A percentile compares a stretch with the other conserved stretches of the same genome.
Evolutionary conservation across 345 rosid species (phyloP).

Genomic region (Eucalyptus pauciflora): DNA sequence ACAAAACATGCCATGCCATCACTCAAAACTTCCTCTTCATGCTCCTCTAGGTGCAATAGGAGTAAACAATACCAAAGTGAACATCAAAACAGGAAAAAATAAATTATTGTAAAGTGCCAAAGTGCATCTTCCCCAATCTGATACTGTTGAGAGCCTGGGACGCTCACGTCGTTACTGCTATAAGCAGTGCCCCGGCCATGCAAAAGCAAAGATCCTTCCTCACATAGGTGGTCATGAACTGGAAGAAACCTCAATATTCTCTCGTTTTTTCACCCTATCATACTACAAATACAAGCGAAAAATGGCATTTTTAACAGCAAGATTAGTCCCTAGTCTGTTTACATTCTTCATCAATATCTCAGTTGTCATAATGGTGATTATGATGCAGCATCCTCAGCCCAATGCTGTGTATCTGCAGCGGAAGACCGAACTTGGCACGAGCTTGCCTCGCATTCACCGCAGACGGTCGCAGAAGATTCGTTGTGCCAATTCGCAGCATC

Average conservation of each 20-base stretch:
- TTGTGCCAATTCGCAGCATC: conserved; percentile 2
- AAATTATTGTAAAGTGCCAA: not conserved
- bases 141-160: not conserved
- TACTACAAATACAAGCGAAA: not conserved
- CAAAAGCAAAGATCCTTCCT: not conserved
- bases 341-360: not conserved
- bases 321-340: not conserved
- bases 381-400: not conserved
- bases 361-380: not conserved
- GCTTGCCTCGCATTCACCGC: not conserved
- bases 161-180: not conserved
- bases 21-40: not conserved
- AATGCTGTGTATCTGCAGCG: not conserved
- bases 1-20: not conserved
- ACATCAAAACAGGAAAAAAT: not conserved
- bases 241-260: not conserved
- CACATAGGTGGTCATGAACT: not conserved
- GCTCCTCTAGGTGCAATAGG: not conserved
- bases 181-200: not conserved
- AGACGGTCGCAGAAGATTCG: not conserved
- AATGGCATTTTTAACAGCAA: not conserved
- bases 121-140: not conserved
- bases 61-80: not conserved
- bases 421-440: not conserved
- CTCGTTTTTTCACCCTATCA: not conserved